Conservation (phyloP, 2,329 filamentous ascomycete species). For the Magnaporthales sp. region DNA sequence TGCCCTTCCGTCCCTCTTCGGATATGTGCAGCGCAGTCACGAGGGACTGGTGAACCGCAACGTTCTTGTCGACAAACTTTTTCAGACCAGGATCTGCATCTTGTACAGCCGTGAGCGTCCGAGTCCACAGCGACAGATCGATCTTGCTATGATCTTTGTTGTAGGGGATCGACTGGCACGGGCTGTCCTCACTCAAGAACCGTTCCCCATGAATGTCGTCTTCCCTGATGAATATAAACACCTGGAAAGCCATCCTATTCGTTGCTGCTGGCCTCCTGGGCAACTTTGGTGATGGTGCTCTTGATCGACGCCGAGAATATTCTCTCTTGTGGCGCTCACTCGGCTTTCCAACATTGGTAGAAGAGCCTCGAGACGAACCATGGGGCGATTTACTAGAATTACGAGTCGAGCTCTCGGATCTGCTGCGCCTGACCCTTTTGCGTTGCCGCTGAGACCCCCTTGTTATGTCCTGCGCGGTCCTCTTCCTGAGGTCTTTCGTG, state of each 20-base stretch:
- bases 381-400: background rate
- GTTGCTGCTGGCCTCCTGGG: too few relatives aligned
- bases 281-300: background rate
- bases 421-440: background rate
- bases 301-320: background rate
- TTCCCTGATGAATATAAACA: background rate
- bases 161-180: background rate
- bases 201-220: background rate
- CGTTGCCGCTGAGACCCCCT: background rate
- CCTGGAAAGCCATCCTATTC: background rate
- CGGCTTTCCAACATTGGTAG: background rate
- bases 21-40: background rate
- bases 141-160: slow-evolving; percentile 1
- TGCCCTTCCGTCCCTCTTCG: background rate
- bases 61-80: background rate
- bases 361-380: background rate
- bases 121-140: slow-evolving; percentile 1
- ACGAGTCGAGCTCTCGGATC: background rate
- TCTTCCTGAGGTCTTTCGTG: background rate
- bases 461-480: background rate
- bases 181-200: background rate
- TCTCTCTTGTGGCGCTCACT: background rate
- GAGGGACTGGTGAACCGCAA: background rate
- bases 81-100: too few relatives aligned
- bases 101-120: background rate